Evolutionary conservation across 75 land plant species (phyloP).

Genomic region (Cupressus sempervirens): DNA sequence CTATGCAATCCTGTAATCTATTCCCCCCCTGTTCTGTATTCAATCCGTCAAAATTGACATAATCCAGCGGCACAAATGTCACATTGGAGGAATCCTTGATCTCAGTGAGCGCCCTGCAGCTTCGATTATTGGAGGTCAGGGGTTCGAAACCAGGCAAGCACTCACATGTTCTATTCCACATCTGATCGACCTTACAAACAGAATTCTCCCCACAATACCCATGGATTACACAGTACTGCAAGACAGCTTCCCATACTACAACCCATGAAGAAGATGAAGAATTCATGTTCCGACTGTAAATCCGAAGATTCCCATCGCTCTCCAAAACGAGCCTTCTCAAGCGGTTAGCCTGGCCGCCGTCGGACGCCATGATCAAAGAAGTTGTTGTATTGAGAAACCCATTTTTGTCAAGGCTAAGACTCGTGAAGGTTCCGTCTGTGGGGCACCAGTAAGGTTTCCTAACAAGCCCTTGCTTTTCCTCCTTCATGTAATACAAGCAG

Average conservation of each 20-base stretch:
- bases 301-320: slow-evolving; percentile 49
- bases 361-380: neutral
- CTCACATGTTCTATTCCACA: slow-evolving; percentile 8
- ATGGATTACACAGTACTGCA: slow-evolving; percentile 28
- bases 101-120: neutral
- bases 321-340: slow-evolving; percentile 40
- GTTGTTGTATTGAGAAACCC: neutral
- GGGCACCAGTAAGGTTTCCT: neutral
- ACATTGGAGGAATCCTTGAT: neutral
- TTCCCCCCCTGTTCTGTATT: neutral
- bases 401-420: neutral
- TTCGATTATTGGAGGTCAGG: neutral
- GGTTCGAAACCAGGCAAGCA: slow-evolving; percentile 35
- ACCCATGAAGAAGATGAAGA: slow-evolving; percentile 16
- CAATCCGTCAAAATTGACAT: slow-evolving; percentile 26
- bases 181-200: slow-evolving; percentile 16
- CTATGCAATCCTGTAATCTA: neutral
- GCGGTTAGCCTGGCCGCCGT: neutral
- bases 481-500: neutral
- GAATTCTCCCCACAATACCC: slow-evolving; percentile 36
- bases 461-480: neutral
- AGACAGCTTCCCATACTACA: slow-evolving; percentile 32
- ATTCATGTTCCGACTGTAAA: slow-evolving; percentile 34
- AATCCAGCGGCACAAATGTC: slow-evolving; percentile 23
- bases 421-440: neutral